Evolutionary conservation across 495 filamentous ascomycete species (phyloP).

Genomic region (Coniosporium apollinis): DNA sequence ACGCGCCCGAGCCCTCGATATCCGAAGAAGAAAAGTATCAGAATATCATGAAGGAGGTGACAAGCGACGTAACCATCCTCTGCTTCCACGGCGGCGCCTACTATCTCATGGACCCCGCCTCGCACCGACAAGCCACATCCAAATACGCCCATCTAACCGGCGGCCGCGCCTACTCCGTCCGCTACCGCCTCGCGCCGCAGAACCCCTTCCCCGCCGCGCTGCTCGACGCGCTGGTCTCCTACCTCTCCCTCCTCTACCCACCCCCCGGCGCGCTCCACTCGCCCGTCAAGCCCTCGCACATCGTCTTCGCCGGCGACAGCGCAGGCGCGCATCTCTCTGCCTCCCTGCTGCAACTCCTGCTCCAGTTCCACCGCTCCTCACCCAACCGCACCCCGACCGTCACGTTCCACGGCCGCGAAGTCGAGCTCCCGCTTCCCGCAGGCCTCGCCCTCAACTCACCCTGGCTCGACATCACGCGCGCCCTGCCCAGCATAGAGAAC

Average conservation of each 20-base stretch:
- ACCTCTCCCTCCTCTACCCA: constrained; percentile 70
- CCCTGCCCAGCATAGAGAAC: constrained; percentile 46
- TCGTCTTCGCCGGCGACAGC: constrained; percentile 73
- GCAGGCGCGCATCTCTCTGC: constrained; percentile 69
- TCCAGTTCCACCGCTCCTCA: constrained; percentile 44
- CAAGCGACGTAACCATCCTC: constrained; percentile 49
- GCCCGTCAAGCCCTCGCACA: constrained; percentile 48
- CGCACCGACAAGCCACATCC: constrained; percentile 32
- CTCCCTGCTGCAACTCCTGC: constrained; percentile 53
- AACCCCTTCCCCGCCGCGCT: constrained; percentile 32
- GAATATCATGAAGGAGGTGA: constrained; percentile 53
- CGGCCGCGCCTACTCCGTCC: constrained; percentile 53
- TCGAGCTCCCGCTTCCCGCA: constrained; percentile 51
- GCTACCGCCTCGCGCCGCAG: constrained; percentile 82
- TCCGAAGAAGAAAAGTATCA: constrained; percentile 57
- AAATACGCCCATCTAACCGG: constrained; percentile 33
- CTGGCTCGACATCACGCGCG: constrained; percentile 65
- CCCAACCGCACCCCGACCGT: constrained; percentile 26
- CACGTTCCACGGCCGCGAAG: constrained; percentile 43
- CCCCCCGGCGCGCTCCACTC: constrained; percentile 55
- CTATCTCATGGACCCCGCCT: constrained; percentile 61
- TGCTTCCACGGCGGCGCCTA: constrained; percentile 89
- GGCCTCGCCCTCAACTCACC: constrained; percentile 48
- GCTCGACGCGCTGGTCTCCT: constrained; percentile 67
- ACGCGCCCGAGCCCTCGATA: constrained; percentile 37